Conservation (phyloP, 139 green algal genomes). For the Choricystis sp. region DNA sequence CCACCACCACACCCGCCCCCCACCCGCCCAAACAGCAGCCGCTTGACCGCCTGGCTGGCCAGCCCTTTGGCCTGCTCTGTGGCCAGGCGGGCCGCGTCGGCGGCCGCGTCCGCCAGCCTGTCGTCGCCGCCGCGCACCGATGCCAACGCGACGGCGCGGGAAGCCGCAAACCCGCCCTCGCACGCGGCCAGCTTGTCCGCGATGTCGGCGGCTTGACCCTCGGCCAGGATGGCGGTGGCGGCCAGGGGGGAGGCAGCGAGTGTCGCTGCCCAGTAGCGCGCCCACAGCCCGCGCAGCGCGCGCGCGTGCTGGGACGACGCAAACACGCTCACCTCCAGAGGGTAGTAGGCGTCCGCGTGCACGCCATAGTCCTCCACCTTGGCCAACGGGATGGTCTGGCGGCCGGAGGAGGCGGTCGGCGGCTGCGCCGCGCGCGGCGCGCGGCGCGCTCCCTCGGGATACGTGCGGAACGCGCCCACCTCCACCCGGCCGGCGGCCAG, state of each 20-base stretch:
- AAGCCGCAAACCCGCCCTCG: constrained; percentile 16
- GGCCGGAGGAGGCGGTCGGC: not conserved
- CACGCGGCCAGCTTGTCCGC: constrained; percentile 81
- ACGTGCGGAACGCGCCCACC: constrained; percentile 86
- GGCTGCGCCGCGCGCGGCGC: not conserved
- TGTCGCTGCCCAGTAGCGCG: constrained; percentile 87
- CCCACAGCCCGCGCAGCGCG: constrained; percentile 81
- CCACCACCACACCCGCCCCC: constrained; percentile 3
- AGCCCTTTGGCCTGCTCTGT: constrained; percentile 79
- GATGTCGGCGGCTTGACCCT: constrained; percentile 71
- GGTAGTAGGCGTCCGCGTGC: constrained; percentile 47
- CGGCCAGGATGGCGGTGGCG: constrained; percentile 50
- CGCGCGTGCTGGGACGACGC: constrained; percentile 71
- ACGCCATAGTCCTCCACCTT: constrained; percentile 99
- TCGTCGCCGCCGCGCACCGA: not conserved
- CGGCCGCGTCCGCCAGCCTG: constrained; percentile 8
- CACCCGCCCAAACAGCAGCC: constrained; percentile 40
- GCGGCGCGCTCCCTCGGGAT: constrained; percentile 20
- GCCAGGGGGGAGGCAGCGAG: constrained; percentile 67
- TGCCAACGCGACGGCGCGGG: not conserved
- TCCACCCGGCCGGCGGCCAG: constrained; percentile 90
- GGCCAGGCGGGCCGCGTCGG: constrained; percentile 39
- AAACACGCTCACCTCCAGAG: constrained; percentile 69
- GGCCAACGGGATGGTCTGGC: constrained; percentile 88
- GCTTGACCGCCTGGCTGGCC: constrained; percentile 38